A percentile compares a stretch with the other conserved stretches of the same genome.
Evolutionary conservation across 2,329 filamentous ascomycete genomes (phyloP).

Genomic region (Hyphodiscus sp.): DNA sequence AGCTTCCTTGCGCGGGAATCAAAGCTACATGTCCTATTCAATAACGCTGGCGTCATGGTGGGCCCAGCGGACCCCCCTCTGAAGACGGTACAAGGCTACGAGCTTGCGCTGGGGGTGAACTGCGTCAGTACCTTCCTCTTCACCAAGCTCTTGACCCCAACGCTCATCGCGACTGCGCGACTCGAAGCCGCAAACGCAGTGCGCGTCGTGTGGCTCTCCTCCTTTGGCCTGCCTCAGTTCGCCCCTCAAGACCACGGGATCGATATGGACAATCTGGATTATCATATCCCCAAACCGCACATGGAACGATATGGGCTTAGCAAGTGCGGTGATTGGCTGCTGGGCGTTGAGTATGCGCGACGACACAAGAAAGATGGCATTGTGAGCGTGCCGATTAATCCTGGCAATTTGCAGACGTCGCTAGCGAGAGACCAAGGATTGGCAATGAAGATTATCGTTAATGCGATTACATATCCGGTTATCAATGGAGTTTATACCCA

Average conservation of each 20-base stretch:
- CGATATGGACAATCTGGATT: slow-evolving; percentile 14
- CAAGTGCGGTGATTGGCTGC: slow-evolving; percentile 14
- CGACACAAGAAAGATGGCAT: slow-evolving; percentile 12
- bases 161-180: slow-evolving; percentile 25
- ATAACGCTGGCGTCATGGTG: slow-evolving; percentile 32
- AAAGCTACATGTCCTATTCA: slow-evolving; percentile 33
- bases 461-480: slow-evolving; percentile 4
- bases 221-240: slow-evolving; percentile 16
- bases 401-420: slow-evolving; percentile 13
- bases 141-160: slow-evolving; percentile 29
- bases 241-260: slow-evolving; percentile 7
- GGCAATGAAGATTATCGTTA: not conserved
- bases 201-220: slow-evolving; percentile 28
- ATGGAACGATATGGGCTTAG: slow-evolving; percentile 9
- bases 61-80: slow-evolving; percentile 22
- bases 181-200: slow-evolving; percentile 18
- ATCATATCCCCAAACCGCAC: not conserved
- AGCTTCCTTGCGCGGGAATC: slow-evolving; percentile 29
- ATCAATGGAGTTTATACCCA: slow-evolving; percentile 13
- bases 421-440: not conserved
- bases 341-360: slow-evolving; percentile 11
- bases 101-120: slow-evolving; percentile 31
- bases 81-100: slow-evolving; percentile 28
- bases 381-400: slow-evolving; percentile 14
- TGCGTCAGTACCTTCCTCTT: slow-evolving; percentile 30